phyloP scores from a whole-genome alignment of 441 rosid genomes.

The Erodium moschatum region DNA sequence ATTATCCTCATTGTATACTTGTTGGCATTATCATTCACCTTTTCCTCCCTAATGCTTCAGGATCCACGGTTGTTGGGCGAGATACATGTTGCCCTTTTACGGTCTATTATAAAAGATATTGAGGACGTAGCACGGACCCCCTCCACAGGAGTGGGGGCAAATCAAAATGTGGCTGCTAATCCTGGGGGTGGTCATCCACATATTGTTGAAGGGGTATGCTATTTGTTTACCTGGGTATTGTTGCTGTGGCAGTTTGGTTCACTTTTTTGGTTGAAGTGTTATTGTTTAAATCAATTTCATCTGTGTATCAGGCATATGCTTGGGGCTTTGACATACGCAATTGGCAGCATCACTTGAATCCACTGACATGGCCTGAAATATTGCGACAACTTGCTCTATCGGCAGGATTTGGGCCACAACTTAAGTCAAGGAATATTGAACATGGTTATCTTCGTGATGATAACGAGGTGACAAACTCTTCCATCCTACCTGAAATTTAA shows the following conservation, averaged over 20 bases:
- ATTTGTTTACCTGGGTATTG: constrained; percentile 8
- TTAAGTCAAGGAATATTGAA: constrained; percentile 43
- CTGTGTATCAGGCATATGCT: constrained; percentile 50
- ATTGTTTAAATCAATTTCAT: constrained; percentile 17
- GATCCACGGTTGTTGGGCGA: constrained; percentile 74
- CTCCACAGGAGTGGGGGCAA: constrained; percentile 46
- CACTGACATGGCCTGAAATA: constrained; percentile 80
- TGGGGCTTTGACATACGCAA: constrained; percentile 81
- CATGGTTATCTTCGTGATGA: constrained; percentile 42
- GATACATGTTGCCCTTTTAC: constrained; percentile 62
- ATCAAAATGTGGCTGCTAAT: constrained; percentile 52
- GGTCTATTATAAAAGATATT: constrained; percentile 66
- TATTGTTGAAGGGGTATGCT: constrained; percentile 76
- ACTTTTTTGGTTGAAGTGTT: background rate
- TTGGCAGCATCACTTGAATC: constrained; percentile 67
- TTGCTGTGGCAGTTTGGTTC: constrained; percentile 5
- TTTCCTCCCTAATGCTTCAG: constrained; percentile 31
- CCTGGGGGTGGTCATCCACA: constrained; percentile 81
- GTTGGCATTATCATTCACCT: constrained; percentile 20
- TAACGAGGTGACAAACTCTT: constrained; percentile 40
- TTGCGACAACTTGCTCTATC: constrained; percentile 74
- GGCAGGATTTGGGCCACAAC: constrained; percentile 75
- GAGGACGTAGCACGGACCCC: constrained; percentile 66
- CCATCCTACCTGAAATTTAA: constrained; percentile 3
- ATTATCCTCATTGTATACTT: constrained; percentile 16